A percentile compares a stretch with the other conserved stretches of the same genome.
These are phyloP conservation scores for Lachnum nothofagi DNA, from an alignment of 2,329 filamentous ascomycete genomes.

Conservation along the genomic window DNA sequence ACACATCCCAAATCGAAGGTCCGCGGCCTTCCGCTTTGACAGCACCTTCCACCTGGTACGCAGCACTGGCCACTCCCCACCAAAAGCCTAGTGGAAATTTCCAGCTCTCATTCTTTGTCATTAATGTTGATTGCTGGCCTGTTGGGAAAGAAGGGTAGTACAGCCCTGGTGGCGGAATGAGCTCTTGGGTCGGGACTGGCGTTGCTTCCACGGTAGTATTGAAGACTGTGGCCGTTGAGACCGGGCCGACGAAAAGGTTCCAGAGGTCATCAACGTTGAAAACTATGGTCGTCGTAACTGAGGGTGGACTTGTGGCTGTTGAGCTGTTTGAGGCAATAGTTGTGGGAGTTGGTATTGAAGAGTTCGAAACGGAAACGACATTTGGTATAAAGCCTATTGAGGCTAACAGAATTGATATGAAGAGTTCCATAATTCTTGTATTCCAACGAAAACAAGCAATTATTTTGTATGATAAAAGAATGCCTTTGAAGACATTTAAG, in stretches of 20 bases:
- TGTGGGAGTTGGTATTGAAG: no score
- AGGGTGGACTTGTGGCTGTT: no score
- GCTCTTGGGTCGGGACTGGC: constrained; percentile 22
- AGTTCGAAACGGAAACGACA: no score
- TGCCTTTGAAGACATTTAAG: no score
- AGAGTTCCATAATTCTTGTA: no score
- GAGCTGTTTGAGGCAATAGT: no score
- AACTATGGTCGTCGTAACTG: no score
- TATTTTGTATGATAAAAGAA: no score
- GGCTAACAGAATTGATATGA: no score
- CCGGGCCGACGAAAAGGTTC: constrained; percentile 25
- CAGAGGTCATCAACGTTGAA: constrained; percentile 6
- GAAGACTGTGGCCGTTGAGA: constrained; percentile 17
- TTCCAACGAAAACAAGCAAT: no score
- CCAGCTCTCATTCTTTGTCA: constrained; percentile 23
- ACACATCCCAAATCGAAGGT: constrained; percentile 41
- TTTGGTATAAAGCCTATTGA: no score
- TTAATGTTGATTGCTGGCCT: constrained; percentile 16
- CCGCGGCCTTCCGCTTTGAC: constrained; percentile 40
- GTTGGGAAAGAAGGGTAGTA: constrained; percentile 19
- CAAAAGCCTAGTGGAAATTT: constrained; percentile 37
- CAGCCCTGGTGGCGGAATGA: constrained; percentile 24
- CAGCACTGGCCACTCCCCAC: constrained; percentile 46
- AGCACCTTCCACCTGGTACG: constrained; percentile 44
- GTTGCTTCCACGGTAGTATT: constrained; percentile 25